A percentile compares a stretch with the other conserved stretches of the same genome.
These are phyloP conservation scores for Tylopilus subfusipes DNA, from an alignment of 768 basidiomycete genomes.

Conservation along the genomic window DNA sequence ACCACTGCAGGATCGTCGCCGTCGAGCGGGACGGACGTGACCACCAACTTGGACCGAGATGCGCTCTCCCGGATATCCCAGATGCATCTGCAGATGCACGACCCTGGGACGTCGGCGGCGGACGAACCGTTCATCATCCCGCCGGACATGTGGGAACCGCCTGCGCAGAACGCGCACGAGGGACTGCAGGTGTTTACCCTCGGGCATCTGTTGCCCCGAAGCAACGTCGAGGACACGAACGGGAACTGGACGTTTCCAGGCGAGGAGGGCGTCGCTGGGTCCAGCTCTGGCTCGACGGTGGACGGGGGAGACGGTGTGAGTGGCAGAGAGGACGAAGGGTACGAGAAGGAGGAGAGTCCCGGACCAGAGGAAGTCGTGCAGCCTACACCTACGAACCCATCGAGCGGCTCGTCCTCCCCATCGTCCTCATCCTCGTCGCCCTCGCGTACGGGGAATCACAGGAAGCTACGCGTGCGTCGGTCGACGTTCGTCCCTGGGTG, in stretches of 20 bases:
- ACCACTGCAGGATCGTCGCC: conserved; percentile 16
- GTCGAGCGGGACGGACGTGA: conserved; percentile 16
- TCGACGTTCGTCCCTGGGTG: conserved; percentile 85
- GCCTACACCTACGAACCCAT: conserved; percentile 34
- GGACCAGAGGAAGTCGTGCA: conserved; percentile 40
- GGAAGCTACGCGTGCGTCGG: conserved; percentile 64
- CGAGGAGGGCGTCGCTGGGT: conserved; percentile 13
- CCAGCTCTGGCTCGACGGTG: conserved; percentile 11
- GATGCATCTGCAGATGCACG: conserved; percentile 44
- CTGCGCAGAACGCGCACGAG: conserved; percentile 42
- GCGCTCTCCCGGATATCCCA: conserved; percentile 48
- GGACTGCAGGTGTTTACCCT: conserved; percentile 80
- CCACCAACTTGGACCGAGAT: conserved; percentile 34
- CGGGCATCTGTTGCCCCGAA: conserved; percentile 67
- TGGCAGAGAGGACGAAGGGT: conserved; percentile 21
- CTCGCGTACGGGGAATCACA: conserved; percentile 12
- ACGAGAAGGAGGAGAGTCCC: conserved; percentile 25
- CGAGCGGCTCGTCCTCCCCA: conserved; percentile 13
- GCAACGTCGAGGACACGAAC: conserved; percentile 45
- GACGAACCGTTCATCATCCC: conserved; percentile 30
- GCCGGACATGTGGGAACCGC: conserved; percentile 25
- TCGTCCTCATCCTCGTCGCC: conserved; percentile 18
- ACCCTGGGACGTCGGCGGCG: conserved; percentile 23
- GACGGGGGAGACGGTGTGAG: conserved; percentile 23
- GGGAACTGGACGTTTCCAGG: conserved; percentile 62